These are phyloP conservation scores for Candida gigantensis DNA, from an alignment of 1,139 yeast species.

Conservation along the genomic window DNA sequence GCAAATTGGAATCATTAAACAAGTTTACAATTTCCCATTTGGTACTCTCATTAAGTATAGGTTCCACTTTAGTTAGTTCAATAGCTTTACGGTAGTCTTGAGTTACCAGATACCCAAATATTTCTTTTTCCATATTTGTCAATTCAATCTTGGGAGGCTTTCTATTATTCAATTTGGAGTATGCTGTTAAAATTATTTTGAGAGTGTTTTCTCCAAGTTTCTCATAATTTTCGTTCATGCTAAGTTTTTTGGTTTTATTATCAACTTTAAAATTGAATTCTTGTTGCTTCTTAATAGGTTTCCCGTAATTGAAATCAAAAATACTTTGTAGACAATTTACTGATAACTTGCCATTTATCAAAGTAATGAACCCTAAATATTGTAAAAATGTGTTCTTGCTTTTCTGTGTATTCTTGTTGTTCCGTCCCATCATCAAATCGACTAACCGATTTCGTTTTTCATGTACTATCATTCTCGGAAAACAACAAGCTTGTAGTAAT, in stretches of 20 bases:
- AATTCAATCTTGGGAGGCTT: too few species aligned
- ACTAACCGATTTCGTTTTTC: not conserved
- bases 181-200: too few species aligned
- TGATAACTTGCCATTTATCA: slow-evolving; percentile 8
- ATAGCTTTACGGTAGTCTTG: not conserved
- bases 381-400: too few species aligned
- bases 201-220: too few species aligned
- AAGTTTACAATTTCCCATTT: not conserved
- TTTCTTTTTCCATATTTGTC: too few species aligned
- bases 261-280: too few species aligned
- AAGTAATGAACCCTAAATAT: slow-evolving; percentile 6
- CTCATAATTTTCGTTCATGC: too few species aligned
- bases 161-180: not conserved
- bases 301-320: not conserved
- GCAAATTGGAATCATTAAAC: slow-evolving; percentile 1
- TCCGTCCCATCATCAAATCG: not conserved
- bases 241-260: too few species aligned
- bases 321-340: slow-evolving; percentile 5
- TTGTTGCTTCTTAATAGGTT: not conserved
- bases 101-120: slow-evolving; percentile 3
- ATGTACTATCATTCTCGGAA: slow-evolving; percentile 2
- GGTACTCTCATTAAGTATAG: not conserved
- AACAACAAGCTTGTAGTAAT: slow-evolving; percentile 5
- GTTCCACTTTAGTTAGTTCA: slow-evolving; percentile 1
- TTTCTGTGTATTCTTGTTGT: not conserved